Conservation (phyloP, 805 yeast genomes). For the Starmera caribaea region DNA sequence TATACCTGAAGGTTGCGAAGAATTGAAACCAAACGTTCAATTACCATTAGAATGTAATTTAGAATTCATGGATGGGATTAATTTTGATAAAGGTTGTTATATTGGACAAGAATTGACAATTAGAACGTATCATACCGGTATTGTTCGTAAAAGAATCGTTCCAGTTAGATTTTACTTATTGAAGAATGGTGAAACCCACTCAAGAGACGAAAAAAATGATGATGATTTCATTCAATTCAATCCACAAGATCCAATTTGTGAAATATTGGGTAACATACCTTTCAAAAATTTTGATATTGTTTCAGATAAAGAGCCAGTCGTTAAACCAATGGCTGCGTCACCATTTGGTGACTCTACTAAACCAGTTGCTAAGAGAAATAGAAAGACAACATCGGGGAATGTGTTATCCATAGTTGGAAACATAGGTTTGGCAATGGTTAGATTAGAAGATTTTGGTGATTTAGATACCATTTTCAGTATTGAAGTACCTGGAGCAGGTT, state of each 20-base stretch:
- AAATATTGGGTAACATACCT: constrained; percentile 5
- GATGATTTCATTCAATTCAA: constrained; percentile 10
- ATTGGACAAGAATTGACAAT: constrained; percentile 94
- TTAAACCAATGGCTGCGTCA: constrained; percentile 13
- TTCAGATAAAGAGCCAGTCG: constrained; percentile 11
- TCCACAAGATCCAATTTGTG: constrained; percentile 13
- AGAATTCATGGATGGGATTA: constrained; percentile 72
- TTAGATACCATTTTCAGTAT: constrained; percentile 23
- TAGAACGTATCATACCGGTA: constrained; percentile 75
- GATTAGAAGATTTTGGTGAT: constrained; percentile 32
- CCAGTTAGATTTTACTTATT: constrained; percentile 41
- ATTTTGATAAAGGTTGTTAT: constrained; percentile 90
- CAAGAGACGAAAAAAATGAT: constrained; percentile 1
- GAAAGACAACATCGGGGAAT: constrained; percentile 43
- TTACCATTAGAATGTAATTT: constrained; percentile 81
- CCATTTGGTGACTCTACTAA: constrained; percentile 27
- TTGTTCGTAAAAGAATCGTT: constrained; percentile 70
- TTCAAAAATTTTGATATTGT: constrained; percentile 12
- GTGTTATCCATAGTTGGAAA: constrained; percentile 47
- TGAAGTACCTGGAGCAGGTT: constrained; percentile 17
- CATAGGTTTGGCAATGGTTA: constrained; percentile 57
- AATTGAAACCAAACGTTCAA: constrained; percentile 36
- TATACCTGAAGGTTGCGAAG: constrained; percentile 43
- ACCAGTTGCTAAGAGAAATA: constrained; percentile 4
- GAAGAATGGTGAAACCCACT: background rate